Conservation (phyloP, 2,329 filamentous ascomycete species). For the Moelleriella libera region DNA sequence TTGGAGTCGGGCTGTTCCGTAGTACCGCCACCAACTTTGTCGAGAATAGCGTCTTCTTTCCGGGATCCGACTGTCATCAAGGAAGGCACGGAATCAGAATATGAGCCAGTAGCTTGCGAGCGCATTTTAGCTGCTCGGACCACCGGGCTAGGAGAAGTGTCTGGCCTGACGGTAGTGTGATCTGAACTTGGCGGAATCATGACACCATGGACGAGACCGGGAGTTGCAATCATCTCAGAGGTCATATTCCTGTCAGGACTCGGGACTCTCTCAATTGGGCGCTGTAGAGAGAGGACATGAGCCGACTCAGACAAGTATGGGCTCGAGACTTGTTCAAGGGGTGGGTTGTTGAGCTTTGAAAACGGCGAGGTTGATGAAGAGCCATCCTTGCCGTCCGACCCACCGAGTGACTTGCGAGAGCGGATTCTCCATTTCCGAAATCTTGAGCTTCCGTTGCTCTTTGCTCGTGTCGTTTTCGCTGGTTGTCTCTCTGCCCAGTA, state of each 20-base stretch:
- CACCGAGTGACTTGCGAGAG: conserved; percentile 21
- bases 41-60: no score
- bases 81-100: no score
- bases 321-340: conserved; percentile 15
- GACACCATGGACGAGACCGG: not conserved
- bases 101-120: no score
- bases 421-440: conserved; percentile 27
- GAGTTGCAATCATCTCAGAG: not conserved
- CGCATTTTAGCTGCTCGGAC: not conserved
- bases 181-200: not conserved
- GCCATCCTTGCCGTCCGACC: conserved; percentile 11
- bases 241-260: no score
- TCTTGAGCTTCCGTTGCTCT: conserved; percentile 18
- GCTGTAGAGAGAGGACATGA: conserved; percentile 32
- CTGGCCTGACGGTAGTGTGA: not conserved
- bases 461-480: conserved; percentile 11
- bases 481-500: conserved; percentile 47
- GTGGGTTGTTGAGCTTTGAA: conserved; percentile 4
- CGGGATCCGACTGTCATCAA: no score
- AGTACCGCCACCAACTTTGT: no score
- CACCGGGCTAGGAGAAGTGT: not conserved
- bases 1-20: no score
- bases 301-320: conserved; percentile 32
- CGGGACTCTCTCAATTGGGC: conserved; percentile 3
- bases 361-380: conserved; percentile 7